Evolutionary conservation across 2,329 filamentous ascomycete genomes (phyloP), one percentile per base, ranked within the genome.

Genomic region (Cryphonectria carpinicola): DNA sequence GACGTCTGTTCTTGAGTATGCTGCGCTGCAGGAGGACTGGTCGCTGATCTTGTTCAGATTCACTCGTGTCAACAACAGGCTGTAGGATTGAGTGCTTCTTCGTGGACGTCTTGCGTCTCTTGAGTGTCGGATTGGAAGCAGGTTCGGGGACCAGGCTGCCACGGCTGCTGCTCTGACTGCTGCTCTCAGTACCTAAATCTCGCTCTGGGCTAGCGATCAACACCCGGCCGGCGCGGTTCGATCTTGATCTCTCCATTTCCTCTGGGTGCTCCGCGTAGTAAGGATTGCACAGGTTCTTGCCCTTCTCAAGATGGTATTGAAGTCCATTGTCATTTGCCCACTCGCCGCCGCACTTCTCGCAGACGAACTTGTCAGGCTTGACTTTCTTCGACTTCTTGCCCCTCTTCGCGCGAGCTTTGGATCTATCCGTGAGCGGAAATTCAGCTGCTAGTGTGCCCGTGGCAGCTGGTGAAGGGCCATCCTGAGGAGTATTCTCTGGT

Each of bases 311-410:
- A 72, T 90, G 88, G 75, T 90, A 90, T 66, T 88, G 87, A 22
- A 89, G 79, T 0, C 88, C 88, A 62, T 87, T 80, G 46, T 86
- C 81, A 66, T 89, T 89, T 76, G 88, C 89, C 87, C 87, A 90
- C 14, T 78, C 79, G 3, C 82, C 83, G 13, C 83, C 83, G 71
- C 88, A 90, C 60, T 83, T 86, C 13, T 86, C 82, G 72, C 88
- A 90, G 63, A 56, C n/a, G 22, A 67, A 72, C 64, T 72, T 68
- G 37, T 71, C 66, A 6, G 32, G 62, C 43, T 56, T 66, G 17
- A 46, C 39, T 25, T 58, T 66, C 49, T 68, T 32, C 32, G 65
- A 49, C 49, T 56, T 56, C 61, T 35, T 66, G 13, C 43, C 63
- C 19, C 37, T 54, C 58, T 67, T 62, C n/a, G 41, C 46, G 19